phyloP scores from a whole-genome alignment of 2,329 filamentous ascomycete genomes.

The Fusarium mundagurra region DNA sequence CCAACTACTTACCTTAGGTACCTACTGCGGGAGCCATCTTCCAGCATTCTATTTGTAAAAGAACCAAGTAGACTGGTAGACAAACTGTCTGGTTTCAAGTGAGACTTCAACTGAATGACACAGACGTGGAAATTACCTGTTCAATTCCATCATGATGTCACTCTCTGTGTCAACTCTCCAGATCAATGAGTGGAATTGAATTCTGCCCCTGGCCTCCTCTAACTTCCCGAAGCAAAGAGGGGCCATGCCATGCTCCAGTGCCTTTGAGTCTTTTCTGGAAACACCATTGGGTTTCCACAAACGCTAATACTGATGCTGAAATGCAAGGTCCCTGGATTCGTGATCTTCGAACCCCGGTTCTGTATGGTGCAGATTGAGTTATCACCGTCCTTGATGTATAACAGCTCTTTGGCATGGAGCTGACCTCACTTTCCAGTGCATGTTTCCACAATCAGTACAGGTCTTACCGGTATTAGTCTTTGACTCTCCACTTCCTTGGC shows the following conservation, averaged over 20 bases:
- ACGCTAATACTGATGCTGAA: background rate
- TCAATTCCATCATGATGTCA: slow-evolving; percentile 7
- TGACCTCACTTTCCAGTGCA: background rate
- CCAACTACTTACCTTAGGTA: background rate
- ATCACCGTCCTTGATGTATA: background rate
- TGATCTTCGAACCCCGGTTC: background rate
- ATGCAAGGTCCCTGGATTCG: background rate
- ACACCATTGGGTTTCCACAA: background rate
- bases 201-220: slow-evolving; percentile 8
- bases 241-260: background rate
- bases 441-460: slow-evolving; percentile 9
- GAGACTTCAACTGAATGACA: background rate
- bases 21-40: slow-evolving; percentile 15
- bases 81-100: background rate
- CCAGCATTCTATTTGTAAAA: background rate
- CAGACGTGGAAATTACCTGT: background rate
- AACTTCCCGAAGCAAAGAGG: background rate
- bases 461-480: slow-evolving; percentile 13
- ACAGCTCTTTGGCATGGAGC: background rate
- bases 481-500: background rate
- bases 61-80: background rate
- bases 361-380: background rate
- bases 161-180: slow-evolving; percentile 8
- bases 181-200: slow-evolving; percentile 28
- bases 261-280: background rate